phyloP scores from a whole-genome alignment of 2,329 filamentous ascomycete species.

The Colletotrichum coccodes region DNA sequence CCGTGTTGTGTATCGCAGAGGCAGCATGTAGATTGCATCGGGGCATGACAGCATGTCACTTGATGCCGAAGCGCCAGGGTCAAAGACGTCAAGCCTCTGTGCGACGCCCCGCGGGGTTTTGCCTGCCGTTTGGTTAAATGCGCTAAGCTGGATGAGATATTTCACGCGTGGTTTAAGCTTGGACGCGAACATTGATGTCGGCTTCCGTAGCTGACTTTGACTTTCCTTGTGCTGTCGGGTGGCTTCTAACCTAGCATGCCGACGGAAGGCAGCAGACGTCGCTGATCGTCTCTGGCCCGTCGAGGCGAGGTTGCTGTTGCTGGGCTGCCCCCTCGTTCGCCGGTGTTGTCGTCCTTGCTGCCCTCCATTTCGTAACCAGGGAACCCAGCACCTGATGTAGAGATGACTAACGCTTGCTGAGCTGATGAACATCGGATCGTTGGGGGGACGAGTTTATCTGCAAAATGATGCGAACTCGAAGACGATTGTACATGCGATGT shows the following conservation, averaged over 20 bases:
- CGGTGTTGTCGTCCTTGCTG: background rate
- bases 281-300: background rate
- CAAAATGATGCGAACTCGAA: background rate
- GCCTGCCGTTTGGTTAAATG: background rate
- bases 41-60: conserved; percentile 1
- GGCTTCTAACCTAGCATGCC: background rate
- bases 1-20: background rate
- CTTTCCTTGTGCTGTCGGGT: conserved; percentile 1
- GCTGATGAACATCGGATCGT: conserved; percentile 21
- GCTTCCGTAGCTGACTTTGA: background rate
- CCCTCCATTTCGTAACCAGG: background rate
- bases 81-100: background rate
- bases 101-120: conserved; percentile 2
- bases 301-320: background rate
- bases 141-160: background rate
- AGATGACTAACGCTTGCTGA: background rate
- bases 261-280: background rate
- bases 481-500: background rate
- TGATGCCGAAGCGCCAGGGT: background rate
- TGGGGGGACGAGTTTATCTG: background rate
- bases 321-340: background rate
- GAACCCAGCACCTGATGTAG: background rate
- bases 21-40: conserved; percentile 8
- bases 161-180: background rate
- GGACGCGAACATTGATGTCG: conserved; percentile 6